Base-by-base conservation (phyloP, 192 early-diverging fungal genomes). In the Rhizophagus clarus region DNA sequence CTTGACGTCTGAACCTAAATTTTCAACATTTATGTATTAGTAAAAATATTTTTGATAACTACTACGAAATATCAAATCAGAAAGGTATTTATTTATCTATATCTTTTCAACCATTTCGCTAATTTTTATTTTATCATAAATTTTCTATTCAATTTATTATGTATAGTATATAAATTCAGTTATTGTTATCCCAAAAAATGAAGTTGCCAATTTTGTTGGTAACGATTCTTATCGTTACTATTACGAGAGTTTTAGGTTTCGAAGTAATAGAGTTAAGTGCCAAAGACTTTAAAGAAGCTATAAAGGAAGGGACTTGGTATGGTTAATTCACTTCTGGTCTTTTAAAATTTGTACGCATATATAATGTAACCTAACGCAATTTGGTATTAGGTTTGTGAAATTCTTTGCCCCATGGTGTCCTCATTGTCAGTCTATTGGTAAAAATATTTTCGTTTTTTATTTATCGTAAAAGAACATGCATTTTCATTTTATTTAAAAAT, bases 311-410 rank as follows among this genome's bases (percentile, higher is more conserved):
- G 17, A 37, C 22, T 31, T 60, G 47, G 42, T 60, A 31, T 24
- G 32, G 7, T 22, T 61, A 24, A 28, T 22, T 24, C 14, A 75
- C 7, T 24, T 14, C 12, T 22, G 20, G 24, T 3, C 29, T 17
- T 60, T 22, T 11, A 24, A 20, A 45, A 40, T 40, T 32, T 20
- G 11, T 11, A 11, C 56, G 61, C 22, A 7, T 62, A 31, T 12
- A 45, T 45, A 2, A 45, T 45, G 42, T 12, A 34, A 71, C 22
- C 24, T 31, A 26, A 5, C n/a, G 40, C 22, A 51, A 28, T 69
- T 26, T 67, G 75, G n/a, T 40, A 22, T n/a, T 83, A 89, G 88
- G 74, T 82, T 89, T n/a, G 82, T 89, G 51, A 85, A 89, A 68
- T 84, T 86, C 73, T 88, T 84, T 42, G 84, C 84, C 1, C 88